Evolutionary conservation across 2,329 filamentous ascomycete genomes (phyloP).

Genomic region (Talaromyces piceae): DNA sequence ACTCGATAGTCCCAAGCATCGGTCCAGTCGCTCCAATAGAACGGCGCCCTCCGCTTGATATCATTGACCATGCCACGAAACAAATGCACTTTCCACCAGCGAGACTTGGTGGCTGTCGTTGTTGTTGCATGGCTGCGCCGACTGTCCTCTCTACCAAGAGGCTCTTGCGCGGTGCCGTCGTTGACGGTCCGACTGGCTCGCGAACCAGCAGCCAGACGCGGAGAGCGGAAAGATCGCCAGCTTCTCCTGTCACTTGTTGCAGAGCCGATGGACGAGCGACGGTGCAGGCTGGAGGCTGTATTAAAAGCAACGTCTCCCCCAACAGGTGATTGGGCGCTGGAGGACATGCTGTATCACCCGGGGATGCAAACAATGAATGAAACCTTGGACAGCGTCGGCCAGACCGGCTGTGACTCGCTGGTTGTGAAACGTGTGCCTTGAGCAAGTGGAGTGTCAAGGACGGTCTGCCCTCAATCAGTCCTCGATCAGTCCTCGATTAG

Average conservation of each 20-base stretch:
- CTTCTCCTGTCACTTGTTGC: slow-evolving; percentile 14
- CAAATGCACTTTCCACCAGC: slow-evolving; percentile 67
- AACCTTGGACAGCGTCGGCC: neutral
- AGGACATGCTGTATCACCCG: slow-evolving; percentile 6
- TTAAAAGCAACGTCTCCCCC: slow-evolving; percentile 19
- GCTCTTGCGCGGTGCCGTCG: neutral
- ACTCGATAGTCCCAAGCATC: slow-evolving; percentile 90
- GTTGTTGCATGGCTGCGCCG: slow-evolving; percentile 11
- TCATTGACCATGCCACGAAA: slow-evolving; percentile 78
- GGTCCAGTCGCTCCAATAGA: slow-evolving; percentile 72
- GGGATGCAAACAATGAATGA: neutral
- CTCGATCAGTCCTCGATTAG: no score
- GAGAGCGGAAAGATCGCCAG: slow-evolving; percentile 14
- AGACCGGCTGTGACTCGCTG: no score
- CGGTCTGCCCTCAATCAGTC: no score
- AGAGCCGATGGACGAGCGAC: slow-evolving; percentile 13
- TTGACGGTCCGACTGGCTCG: neutral
- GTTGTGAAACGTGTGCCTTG: no score
- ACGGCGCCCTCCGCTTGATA: slow-evolving; percentile 64
- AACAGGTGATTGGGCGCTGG: slow-evolving; percentile 3
- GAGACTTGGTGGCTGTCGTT: slow-evolving; percentile 16
- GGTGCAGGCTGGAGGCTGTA: slow-evolving; percentile 21
- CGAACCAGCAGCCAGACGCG: slow-evolving; percentile 2
- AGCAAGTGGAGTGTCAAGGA: no score
- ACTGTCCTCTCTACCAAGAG: slow-evolving; percentile 7